These are phyloP conservation scores for Bretziella fagacearum DNA, from an alignment of 2,329 filamentous ascomycete genomes.

Conservation along the genomic window DNA sequence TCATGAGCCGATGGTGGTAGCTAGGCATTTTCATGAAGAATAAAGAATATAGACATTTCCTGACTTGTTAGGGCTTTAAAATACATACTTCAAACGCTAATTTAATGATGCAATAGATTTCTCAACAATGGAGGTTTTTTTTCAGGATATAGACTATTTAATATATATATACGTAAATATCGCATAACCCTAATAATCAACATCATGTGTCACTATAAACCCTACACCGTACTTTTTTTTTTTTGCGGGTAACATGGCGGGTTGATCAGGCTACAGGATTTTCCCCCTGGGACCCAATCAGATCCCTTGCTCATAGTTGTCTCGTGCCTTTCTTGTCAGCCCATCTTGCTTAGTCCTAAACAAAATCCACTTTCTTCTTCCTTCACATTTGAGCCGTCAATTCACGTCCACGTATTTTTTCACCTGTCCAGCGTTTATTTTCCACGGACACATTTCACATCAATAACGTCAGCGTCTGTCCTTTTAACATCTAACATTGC, in stretches of 20 bases:
- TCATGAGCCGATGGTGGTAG: no score
- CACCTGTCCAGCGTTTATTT: background rate
- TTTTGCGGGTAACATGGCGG: no score
- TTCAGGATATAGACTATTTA: no score
- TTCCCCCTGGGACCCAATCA: background rate
- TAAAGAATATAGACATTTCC: background rate
- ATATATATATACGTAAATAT: no score
- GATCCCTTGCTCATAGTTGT: background rate
- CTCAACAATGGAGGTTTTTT: no score
- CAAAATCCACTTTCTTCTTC: background rate
- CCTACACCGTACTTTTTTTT: no score
- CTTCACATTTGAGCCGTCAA: background rate
- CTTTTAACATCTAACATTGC: background rate
- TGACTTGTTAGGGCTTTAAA: no score
- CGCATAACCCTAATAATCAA: background rate
- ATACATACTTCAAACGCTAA: no score
- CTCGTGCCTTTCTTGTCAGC: background rate
- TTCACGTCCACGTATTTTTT: constrained; percentile 1
- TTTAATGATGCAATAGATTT: no score
- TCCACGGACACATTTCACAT: background rate
- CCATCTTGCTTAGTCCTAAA: background rate
- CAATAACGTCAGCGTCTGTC: background rate
- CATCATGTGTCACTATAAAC: no score
- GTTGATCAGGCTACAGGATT: background rate
- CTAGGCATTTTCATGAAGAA: no score